Base-by-base conservation (phyloP, 176 grass and related monocot genomes). In the Secale cereale region DNA sequence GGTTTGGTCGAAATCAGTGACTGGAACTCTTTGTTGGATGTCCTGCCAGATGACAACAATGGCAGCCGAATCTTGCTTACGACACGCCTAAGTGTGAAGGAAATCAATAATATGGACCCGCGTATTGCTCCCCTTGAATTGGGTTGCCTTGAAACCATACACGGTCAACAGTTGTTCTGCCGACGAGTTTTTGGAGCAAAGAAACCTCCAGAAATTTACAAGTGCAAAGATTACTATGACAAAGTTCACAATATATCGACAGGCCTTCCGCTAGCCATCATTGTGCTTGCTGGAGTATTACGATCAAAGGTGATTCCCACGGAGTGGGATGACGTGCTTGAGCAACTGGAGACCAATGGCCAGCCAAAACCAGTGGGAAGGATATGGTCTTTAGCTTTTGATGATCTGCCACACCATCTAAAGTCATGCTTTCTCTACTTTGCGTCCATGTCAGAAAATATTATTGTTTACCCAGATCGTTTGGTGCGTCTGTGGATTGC, bases 361-460 rank as follows among this genome's bases (percentile, higher is more conserved):
- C 76, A 75, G 31, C 87, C 87, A 39, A 89, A 85, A 80, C 82
- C 82, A 36, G 68, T 85, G 59, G 30, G 69, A 31, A 70, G 82
- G 17, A 70, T 82, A 86, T 81, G 71, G 88, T 90, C 61, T 77
- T 52, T 81, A 31, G 40, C 78, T 56, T 90, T 82, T 76, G 83
- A 90, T 2, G 88, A 90, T 13, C 59, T 90, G 30, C 88, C 88
- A 80, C 83, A 86, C n/a, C 32, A 87, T n/a, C 43, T 87, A 40
- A 90, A 90, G 28, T 87, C 89, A 78, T 90, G 89, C 70, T 90
- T 90, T 29, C 89, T 90, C 46, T 90, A 90, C 75, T 79, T 90
- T 13, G 85, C 85, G 0, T 77, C 84, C 3, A 65, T 84, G n/a
- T 82, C 85, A 10, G 89, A 87, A 65, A 83, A 87, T 74, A 37